phyloP scores from a whole-genome alignment of 1,284 basidiomycete species.

The Leccinum cinnamomeum region DNA sequence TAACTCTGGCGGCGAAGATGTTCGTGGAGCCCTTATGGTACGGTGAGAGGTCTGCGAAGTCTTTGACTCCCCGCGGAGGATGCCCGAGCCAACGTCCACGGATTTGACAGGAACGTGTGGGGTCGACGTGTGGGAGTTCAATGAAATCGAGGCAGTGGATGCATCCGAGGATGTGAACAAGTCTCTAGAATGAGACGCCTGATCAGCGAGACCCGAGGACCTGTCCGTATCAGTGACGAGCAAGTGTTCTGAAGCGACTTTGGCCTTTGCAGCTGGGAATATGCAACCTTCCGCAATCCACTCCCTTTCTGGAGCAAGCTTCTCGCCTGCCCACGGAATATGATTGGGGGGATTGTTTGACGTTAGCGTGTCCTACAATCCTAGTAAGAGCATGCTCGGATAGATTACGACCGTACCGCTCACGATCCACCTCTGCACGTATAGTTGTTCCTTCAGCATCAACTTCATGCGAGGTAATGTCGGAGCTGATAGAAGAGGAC shows the following conservation, averaged over 20 bases:
- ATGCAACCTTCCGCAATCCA: constrained; percentile 58
- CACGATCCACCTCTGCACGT: constrained; percentile 55
- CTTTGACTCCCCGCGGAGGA: constrained; percentile 12
- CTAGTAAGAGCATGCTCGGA: constrained; percentile 9
- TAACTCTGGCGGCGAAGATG: neutral
- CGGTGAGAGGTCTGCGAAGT: neutral
- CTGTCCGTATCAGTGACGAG: constrained; percentile 1
- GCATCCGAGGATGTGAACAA: constrained; percentile 3
- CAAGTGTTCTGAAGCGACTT: constrained; percentile 13
- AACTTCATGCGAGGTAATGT: constrained; percentile 52
- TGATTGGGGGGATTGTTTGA: constrained; percentile 41
- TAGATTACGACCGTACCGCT: constrained; percentile 26
- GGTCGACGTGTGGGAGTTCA: constrained; percentile 2
- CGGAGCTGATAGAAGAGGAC: constrained; percentile 41
- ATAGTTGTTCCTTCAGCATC: constrained; percentile 51
- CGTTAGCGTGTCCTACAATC: constrained; percentile 34
- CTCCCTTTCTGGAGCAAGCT: constrained; percentile 27
- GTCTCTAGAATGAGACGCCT: constrained; percentile 3
- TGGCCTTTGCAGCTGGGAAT: constrained; percentile 43
- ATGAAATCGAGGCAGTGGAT: constrained; percentile 1
- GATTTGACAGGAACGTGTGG: neutral
- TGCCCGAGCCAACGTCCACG: constrained; percentile 1
- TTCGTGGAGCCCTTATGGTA: constrained; percentile 4
- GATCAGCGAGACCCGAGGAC: neutral
- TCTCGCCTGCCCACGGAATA: constrained; percentile 45